Evolutionary conservation across 257 asterid species (phyloP), one percentile per base, ranked within the genome.

Genomic region (Nemophila menziesii): DNA sequence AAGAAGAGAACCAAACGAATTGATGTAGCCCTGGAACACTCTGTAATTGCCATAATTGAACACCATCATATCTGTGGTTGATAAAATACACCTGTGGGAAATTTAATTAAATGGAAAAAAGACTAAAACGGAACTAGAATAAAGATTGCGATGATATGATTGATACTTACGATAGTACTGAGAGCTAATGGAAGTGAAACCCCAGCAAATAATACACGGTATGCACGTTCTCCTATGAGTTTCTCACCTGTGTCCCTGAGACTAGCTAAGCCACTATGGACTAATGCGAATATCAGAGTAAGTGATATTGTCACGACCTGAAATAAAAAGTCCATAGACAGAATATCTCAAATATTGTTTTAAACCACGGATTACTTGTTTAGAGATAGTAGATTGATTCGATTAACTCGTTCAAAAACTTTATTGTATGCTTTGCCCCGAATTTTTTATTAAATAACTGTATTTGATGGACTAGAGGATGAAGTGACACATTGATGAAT

Each of bases 251-350:
- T 52, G 70, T 85, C 98, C 69, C 98, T 81, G 33, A 85, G 73
- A 72, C 94, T 90, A 49, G 98, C 96, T 63, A 90, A 78, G 53
- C 98, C 98, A 60, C 98, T 90, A 55, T 90, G 98, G 56, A 61
- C 94, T 59, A 85, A 14, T 19, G 92, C 96, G 56, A 90, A 90
- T 38, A 85, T 74, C 55, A 85, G 61, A 48, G 61, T 79, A 48
- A 90, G 86, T 52, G 64, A 60, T 22, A 90, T 58, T 92, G 81
- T 81, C 33, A 67, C 77, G 49, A 78, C 83, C 98, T 85, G 79
- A 70, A 65, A n/a, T 12, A 51, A 46, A 63, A 46, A 58, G n/a
- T n/a, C n/a, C n/a, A n/a, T n/a, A n/a, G n/a, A n/a, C n/a, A n/a
- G n/a, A n/a, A n/a, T n/a, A n/a, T n/a, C n/a, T n/a, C n/a, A n/a